Evolutionary conservation across 2,329 filamentous ascomycete species (phyloP).

Genomic region (Thelonectria discophora): DNA sequence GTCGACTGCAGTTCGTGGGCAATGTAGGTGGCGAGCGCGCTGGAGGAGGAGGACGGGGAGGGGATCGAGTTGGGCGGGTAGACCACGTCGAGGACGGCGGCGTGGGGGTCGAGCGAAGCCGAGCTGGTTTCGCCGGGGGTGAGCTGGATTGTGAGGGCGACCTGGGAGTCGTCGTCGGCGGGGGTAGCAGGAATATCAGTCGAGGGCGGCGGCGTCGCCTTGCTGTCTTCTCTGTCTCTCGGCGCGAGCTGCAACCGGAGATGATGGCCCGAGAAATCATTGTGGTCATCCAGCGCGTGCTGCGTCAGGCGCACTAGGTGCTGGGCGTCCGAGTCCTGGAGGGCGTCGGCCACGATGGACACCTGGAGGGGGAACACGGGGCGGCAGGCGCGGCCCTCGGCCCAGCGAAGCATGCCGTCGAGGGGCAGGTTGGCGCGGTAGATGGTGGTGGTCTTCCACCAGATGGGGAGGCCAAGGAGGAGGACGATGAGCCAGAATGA

Average conservation of each 20-base stretch:
- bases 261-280: conserved; percentile 86
- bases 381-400: conserved; percentile 88
- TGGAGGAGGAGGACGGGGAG: conserved; percentile 73
- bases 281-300: conserved; percentile 84
- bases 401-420: conserved; percentile 89
- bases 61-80: conserved; percentile 77
- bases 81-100: conserved; percentile 77
- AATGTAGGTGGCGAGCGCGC: conserved; percentile 78
- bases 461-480: conserved; percentile 87
- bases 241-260: conserved; percentile 62
- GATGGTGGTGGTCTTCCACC: conserved; percentile 95
- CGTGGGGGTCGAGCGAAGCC: conserved; percentile 73
- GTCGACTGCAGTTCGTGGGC: conserved; percentile 79
- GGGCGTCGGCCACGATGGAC: conserved; percentile 73
- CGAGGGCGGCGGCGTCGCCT: conserved; percentile 20
- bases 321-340: conserved; percentile 74
- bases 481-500: conserved; percentile 93
- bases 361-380: conserved; percentile 89
- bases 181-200: conserved; percentile 20
- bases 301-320: conserved; percentile 83
- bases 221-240: conserved; percentile 30
- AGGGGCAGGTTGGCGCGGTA: conserved; percentile 86
- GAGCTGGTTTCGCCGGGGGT: conserved; percentile 68
- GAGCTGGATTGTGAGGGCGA: conserved; percentile 76
- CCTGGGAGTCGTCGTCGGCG: conserved; percentile 54